These are phyloP conservation scores for Pichia sp. DNA, from an alignment of 1,139 yeast species.

Conservation along the genomic window DNA sequence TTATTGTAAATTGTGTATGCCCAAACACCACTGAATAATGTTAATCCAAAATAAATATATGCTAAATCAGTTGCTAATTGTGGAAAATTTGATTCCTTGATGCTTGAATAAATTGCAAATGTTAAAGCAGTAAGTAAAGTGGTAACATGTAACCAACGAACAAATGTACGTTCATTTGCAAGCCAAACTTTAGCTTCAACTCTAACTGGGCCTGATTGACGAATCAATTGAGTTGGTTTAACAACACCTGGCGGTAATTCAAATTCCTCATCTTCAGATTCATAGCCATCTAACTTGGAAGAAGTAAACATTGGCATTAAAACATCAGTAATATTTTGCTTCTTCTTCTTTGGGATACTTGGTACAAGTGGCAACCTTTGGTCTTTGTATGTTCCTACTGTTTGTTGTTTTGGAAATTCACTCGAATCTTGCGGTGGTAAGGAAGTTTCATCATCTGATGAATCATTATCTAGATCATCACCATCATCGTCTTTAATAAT, in stretches of 20 bases:
- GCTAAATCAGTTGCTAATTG: slow-evolving; percentile 59
- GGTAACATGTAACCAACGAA: slow-evolving; percentile 93
- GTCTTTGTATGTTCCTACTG: slow-evolving; percentile 4
- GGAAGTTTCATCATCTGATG: slow-evolving; percentile 40
- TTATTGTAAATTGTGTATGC: slow-evolving; percentile 71
- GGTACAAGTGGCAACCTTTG: slow-evolving; percentile 13
- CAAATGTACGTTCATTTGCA: slow-evolving; percentile 95
- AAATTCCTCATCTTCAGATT: slow-evolving; percentile 85
- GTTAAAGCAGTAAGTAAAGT: slow-evolving; percentile 81
- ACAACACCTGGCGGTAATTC: slow-evolving; percentile 83
- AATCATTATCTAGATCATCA: slow-evolving; percentile 34
- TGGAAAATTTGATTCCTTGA: slow-evolving; percentile 53
- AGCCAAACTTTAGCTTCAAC: slow-evolving; percentile 98
- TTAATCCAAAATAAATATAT: slow-evolving; percentile 69
- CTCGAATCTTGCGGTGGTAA: slow-evolving; percentile 11
- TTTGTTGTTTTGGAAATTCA: slow-evolving; percentile 4
- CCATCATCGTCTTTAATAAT: slow-evolving; percentile 25
- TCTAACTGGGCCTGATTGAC: slow-evolving; percentile 85
- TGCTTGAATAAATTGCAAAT: slow-evolving; percentile 76
- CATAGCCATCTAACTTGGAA: slow-evolving; percentile 37
- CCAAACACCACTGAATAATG: slow-evolving; percentile 83
- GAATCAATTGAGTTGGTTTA: slow-evolving; percentile 70
- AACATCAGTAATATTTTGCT: slow-evolving; percentile 15
- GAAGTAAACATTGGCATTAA: slow-evolving; percentile 29
- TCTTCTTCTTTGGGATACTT: slow-evolving; percentile 18